Evolutionary conservation across 2,329 filamentous ascomycete species (phyloP), one percentile per base, ranked within the genome.

Genomic region (Cytospora piceae): DNA sequence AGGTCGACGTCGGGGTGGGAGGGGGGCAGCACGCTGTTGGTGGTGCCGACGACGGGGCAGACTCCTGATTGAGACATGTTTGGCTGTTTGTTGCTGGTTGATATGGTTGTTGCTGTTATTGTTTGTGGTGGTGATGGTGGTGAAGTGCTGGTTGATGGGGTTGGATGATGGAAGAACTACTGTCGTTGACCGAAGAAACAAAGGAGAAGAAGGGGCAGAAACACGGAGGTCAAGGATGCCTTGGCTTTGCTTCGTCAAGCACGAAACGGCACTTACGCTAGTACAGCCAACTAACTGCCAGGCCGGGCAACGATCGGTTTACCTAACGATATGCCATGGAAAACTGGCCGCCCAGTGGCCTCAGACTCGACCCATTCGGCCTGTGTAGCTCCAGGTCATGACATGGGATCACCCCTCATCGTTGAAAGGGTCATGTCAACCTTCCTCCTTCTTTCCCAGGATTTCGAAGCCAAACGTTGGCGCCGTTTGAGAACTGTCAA

Each of bases 1-100:
- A 80, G 75, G 70, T 80, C 78, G 70, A 80, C 69, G 37, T 77
- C 73, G 4, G 78, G 77, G 70, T 78, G 77, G 1, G 74, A 74
- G 0, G 77, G 78, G 7, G 78, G 78, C 1, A 79, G 73, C 8
- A 76, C 78, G 61, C 71, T 72, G 74, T 79, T 80, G 65, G 76
- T 79, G 1, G 78, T 80, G 67, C 78, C 78, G 66, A 79, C 77
- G 61, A 79, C 76, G 68, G 78, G 78, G 70, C 78, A 79, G 67
- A 76, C 76, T 70, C 46, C 46, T 22, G 46, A n/a, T 24, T 72
- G 70, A 65, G 66, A 66, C 66, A 67, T 67, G 37, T n/a, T 63
- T n/a, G 58, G 14, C 1, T 42, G 20, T 14, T 22, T n/a, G 37
- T n/a, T 52, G 57, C 42, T 37, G 29, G n/a, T 9, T 42, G 39